Conservation (phyloP, 1,139 yeast genomes). For the Protomyces arabidopsidicola region DNA sequence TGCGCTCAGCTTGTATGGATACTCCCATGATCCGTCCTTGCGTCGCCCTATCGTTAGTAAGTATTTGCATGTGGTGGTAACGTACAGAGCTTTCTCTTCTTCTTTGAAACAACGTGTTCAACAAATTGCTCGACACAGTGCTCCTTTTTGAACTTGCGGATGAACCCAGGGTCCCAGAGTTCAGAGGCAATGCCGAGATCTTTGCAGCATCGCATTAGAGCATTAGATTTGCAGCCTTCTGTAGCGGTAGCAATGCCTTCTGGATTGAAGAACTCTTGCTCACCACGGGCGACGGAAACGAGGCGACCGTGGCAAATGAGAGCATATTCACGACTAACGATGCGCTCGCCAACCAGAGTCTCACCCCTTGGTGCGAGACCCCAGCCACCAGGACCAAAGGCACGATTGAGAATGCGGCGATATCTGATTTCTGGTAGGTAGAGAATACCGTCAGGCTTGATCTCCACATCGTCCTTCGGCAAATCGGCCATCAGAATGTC, state of each 20-base stretch:
- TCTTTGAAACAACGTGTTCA: conserved; percentile 74
- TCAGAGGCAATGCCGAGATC: conserved; percentile 96
- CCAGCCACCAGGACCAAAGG: conserved; percentile 99
- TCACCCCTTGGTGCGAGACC: conserved; percentile 93
- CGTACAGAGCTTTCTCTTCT: conserved; percentile 84
- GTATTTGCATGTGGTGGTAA: conserved; percentile 33
- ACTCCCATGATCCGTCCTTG: conserved; percentile 65
- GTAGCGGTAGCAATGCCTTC: conserved; percentile 90
- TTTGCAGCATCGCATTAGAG: conserved; percentile 95
- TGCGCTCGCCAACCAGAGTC: conserved; percentile 60
- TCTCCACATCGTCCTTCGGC: conserved; percentile 69
- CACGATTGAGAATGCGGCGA: conserved; percentile 75
- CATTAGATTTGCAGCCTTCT: conserved; percentile 95
- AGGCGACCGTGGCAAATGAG: conserved; percentile 78
- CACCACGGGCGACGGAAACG: conserved; percentile 91
- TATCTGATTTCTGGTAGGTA: conserved; percentile 93
- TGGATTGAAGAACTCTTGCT: conserved; percentile 84
- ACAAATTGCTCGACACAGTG: conserved; percentile 80
- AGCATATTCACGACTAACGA: conserved; percentile 84
- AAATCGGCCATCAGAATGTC: conserved; percentile 58
- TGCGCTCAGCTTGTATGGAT: conserved; percentile 58
- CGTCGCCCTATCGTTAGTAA: conserved; percentile 55
- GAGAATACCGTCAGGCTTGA: conserved; percentile 89
- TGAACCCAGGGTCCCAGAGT: conserved; percentile 92
- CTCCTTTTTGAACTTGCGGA: conserved; percentile 68